These are phyloP conservation scores for Aspergillus brunneoviolaceus DNA, from an alignment of 2,329 filamentous ascomycete genomes.

Conservation along the genomic window DNA sequence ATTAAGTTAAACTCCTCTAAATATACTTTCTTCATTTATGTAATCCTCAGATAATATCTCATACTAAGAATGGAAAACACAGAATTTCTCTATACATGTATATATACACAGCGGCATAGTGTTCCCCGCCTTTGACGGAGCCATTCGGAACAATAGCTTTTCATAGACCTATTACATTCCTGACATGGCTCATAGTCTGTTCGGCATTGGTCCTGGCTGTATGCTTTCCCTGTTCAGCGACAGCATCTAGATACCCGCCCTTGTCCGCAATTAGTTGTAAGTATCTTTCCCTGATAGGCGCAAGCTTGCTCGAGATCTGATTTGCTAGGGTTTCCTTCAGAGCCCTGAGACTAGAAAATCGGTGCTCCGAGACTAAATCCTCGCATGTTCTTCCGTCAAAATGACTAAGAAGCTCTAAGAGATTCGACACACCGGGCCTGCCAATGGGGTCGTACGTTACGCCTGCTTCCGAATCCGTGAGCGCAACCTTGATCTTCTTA, in stretches of 20 bases:
- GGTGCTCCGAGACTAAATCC: constrained; percentile 49
- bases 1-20: no score
- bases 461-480: constrained; percentile 69
- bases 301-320: constrained; percentile 29
- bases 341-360: constrained; percentile 50
- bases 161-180: constrained; percentile 33
- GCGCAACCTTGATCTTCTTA: constrained; percentile 67
- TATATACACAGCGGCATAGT: no score
- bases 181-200: constrained; percentile 34
- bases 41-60: no score
- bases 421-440: constrained; percentile 82
- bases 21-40: no score
- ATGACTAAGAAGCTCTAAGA: constrained; percentile 76
- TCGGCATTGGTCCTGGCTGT: constrained; percentile 33
- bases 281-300: constrained; percentile 37
- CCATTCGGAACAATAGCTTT: not conserved
- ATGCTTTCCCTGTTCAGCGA: constrained; percentile 32
- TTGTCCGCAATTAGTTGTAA: constrained; percentile 28
- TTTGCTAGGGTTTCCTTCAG: constrained; percentile 66
- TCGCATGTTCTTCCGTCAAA: constrained; percentile 53
- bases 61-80: no score
- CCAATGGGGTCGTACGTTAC: constrained; percentile 69
- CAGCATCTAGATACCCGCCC: constrained; percentile 29
- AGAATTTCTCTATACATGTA: no score
- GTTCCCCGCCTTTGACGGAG: no score